A percentile compares a stretch with the other conserved stretches of the same genome.
These are phyloP conservation scores for Aspergillus felis DNA, from an alignment of 2,329 filamentous ascomycete genomes.

Conservation along the genomic window DNA sequence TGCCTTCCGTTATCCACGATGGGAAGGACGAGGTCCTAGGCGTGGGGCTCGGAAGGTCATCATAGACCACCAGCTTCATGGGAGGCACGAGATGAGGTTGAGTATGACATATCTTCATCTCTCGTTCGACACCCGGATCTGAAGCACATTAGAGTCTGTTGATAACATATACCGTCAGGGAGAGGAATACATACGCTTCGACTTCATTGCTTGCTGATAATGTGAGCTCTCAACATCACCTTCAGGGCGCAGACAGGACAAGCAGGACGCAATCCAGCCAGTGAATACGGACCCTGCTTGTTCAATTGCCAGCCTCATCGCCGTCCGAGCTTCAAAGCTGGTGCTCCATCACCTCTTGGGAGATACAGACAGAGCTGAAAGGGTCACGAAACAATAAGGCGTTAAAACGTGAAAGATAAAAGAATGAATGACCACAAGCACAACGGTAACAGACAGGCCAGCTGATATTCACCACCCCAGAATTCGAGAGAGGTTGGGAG, in stretches of 20 bases:
- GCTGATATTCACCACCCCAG: neutral
- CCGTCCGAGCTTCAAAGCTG: slow-evolving; percentile 28
- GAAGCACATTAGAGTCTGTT: slow-evolving; percentile 5
- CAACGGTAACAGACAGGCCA: neutral
- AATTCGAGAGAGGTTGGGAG: neutral
- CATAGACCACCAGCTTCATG: slow-evolving; percentile 43
- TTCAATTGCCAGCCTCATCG: slow-evolving; percentile 33
- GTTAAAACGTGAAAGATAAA: slow-evolving; percentile 6
- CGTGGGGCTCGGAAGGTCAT: slow-evolving; percentile 35
- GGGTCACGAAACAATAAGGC: slow-evolving; percentile 7
- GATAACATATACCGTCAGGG: neutral
- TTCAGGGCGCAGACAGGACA: slow-evolving; percentile 26
- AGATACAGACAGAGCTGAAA: slow-evolving; percentile 8
- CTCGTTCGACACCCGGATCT: slow-evolving; percentile 36
- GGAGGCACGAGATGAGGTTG: slow-evolving; percentile 46
- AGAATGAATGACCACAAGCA: neutral
- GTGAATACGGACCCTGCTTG: slow-evolving; percentile 38
- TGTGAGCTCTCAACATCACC: slow-evolving; percentile 23
- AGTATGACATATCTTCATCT: slow-evolving; percentile 43
- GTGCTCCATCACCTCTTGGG: slow-evolving; percentile 27
- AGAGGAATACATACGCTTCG: slow-evolving; percentile 14
- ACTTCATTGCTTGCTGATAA: slow-evolving; percentile 20
- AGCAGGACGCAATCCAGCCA: slow-evolving; percentile 39
- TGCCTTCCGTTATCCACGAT: slow-evolving; percentile 38
- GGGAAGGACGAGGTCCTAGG: slow-evolving; percentile 34